These are phyloP conservation scores for Talaromyces sp. DNA, from an alignment of 2,329 filamentous ascomycete genomes.

Conservation along the genomic window DNA sequence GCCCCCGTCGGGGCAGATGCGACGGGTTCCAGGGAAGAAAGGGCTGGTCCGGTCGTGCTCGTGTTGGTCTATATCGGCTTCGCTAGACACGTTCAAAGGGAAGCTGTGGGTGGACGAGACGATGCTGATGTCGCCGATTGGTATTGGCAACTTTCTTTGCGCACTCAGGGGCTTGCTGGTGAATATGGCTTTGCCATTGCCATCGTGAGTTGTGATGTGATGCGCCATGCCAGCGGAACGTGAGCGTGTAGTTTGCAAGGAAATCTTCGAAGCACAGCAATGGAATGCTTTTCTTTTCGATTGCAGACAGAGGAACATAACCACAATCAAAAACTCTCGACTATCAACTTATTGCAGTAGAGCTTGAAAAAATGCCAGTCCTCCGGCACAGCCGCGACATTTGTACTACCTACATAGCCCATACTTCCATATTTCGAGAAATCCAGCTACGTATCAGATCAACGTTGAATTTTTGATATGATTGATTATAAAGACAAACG, in stretches of 20 bases:
- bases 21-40: neutral
- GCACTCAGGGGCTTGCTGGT: neutral
- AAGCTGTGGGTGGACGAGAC: slow-evolving; percentile 1
- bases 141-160: neutral
- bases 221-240: neutral
- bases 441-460: neutral
- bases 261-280: neutral
- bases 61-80: slow-evolving; percentile 1
- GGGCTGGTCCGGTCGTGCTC: slow-evolving; percentile 2
- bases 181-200: neutral
- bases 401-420: neutral
- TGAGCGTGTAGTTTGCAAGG: neutral
- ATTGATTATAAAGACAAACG: neutral
- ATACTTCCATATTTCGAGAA: neutral
- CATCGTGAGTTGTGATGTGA: slow-evolving; percentile 4
- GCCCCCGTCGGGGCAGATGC: slow-evolving; percentile 2
- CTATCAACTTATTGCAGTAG: neutral
- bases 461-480: neutral
- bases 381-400: neutral
- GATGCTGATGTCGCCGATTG: slow-evolving; percentile 3
- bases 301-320: neutral
- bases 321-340: neutral
- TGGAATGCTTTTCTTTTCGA: neutral
- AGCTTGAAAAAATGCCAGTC: neutral
- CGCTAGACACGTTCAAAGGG: neutral